phyloP scores from a whole-genome alignment of 345 rosid genomes.

The Schrenkiella parvula region DNA sequence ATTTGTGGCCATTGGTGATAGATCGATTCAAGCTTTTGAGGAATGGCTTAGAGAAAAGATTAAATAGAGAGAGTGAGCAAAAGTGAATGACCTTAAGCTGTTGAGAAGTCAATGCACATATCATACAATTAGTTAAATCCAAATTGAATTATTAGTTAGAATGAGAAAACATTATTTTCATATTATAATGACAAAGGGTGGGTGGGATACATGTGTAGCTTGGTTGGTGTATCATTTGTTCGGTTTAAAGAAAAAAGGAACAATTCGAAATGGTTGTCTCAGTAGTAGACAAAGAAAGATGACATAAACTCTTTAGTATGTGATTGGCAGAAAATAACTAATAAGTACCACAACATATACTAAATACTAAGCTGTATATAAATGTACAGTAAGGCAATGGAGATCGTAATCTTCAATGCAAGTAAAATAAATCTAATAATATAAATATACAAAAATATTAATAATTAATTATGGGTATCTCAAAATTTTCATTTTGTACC shows the following conservation, averaged over 20 bases:
- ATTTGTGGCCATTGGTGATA: constrained; percentile 7
- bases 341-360: too few relatives aligned
- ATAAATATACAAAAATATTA: too few relatives aligned
- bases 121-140: neutral
- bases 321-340: neutral
- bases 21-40: neutral
- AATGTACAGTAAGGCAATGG: too few relatives aligned
- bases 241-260: too few relatives aligned
- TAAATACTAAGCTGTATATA: too few relatives aligned
- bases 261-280: constrained; percentile 26
- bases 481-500: too few relatives aligned
- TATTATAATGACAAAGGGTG: constrained; percentile 22
- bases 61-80: neutral
- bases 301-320: neutral
- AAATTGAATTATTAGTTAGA: constrained; percentile 12
- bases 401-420: too few relatives aligned
- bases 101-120: constrained; percentile 23
- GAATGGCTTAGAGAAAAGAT: neutral
- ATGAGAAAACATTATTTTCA: neutral
- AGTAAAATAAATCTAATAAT: too few relatives aligned
- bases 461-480: too few relatives aligned
- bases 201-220: constrained; percentile 25
- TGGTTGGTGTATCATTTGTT: constrained; percentile 19
- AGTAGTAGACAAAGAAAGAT: constrained; percentile 23
- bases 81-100: neutral